Base-by-base conservation (phyloP, 2,329 filamentous ascomycete species). In the Botrytis aclada region DNA sequence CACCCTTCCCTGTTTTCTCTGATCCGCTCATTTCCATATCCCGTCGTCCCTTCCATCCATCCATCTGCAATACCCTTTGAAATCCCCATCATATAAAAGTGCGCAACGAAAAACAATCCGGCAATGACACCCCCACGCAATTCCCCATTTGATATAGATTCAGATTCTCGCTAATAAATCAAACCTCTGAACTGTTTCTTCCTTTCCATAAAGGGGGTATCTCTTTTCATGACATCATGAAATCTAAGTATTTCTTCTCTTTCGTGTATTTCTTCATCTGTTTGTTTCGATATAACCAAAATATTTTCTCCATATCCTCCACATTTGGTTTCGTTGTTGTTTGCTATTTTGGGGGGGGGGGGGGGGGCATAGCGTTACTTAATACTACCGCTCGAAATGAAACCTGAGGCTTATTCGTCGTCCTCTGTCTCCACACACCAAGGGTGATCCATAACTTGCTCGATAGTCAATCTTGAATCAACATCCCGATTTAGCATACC, bases 401-500 rank as follows among this genome's bases (percentile, higher is more conserved):
- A 75, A 77, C 62, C 74, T 72, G 65, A 77, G 75, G 77, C 72
- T 76, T 76, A 74, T 39, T 77, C 78, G 39, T 70, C 67, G 8
- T 39, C 43, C 70, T 77, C 74, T 70, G 74, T 74, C 43, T 70
- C 72, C 43, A 75, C 65, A 70, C 77, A 77, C 96, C 96, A 99
- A n/a, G 92, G 89, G 83, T 98, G 95, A 71, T 93, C 89, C 73
- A 97, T 84, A 29, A 99, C 95, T 81, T 95, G 90, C 74, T 92
- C 90, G 78, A 98, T 98, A n/a, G 91, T 92, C 78, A 94, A 90
- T 72, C 96, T 87, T 79, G 92, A 87, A 77, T 92, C 89, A 16
- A 98, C 93, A 81, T 98, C 92, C 56, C 96, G 90, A 81, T 98
- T 90, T 41, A 99, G 89, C 96, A 99, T 98, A 80, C 90, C 87